Conservation (phyloP, 2,329 filamentous ascomycete genomes). For the Colletotrichum eleusines region DNA sequence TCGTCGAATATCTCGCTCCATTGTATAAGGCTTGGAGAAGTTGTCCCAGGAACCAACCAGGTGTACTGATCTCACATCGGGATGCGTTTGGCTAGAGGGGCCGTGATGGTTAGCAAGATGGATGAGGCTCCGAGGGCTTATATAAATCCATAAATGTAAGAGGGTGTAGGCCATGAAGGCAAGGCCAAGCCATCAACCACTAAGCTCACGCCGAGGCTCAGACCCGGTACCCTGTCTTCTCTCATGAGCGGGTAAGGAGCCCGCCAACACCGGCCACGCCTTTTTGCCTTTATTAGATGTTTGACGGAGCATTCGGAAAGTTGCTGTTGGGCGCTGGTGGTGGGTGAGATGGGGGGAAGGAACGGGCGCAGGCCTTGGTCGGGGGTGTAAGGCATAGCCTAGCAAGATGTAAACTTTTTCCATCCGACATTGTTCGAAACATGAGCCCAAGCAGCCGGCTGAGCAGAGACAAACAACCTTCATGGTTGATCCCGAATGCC, state of each 20-base stretch:
- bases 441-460: conserved; percentile 36
- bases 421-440: conserved; percentile 40
- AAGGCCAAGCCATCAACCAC: conserved; percentile 38
- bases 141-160: conserved; percentile 26
- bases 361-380: conserved; percentile 36
- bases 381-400: conserved; percentile 36
- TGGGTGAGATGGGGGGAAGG: conserved; percentile 15
- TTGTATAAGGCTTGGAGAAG: conserved; percentile 81
- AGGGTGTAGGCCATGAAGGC: conserved; percentile 28
- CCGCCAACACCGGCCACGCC: conserved; percentile 21
- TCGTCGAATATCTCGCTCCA: conserved; percentile 83
- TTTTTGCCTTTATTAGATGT: conserved; percentile 37
- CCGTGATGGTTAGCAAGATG: conserved; percentile 45
- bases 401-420: conserved; percentile 38
- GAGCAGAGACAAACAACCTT: conserved; percentile 37
- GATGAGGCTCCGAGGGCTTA: not conserved
- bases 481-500: conserved; percentile 31
- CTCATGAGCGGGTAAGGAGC: conserved; percentile 29
- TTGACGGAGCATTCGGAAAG: conserved; percentile 40
- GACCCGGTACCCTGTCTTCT: conserved; percentile 17
- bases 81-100: conserved; percentile 66
- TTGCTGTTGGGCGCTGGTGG: conserved; percentile 34
- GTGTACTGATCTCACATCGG: conserved; percentile 76
- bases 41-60: conserved; percentile 97
- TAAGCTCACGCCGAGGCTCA: conserved; percentile 35